Evolutionary conservation across 495 filamentous ascomycete genomes (phyloP).

Genomic region (Massariosphaeria phaeospora): DNA sequence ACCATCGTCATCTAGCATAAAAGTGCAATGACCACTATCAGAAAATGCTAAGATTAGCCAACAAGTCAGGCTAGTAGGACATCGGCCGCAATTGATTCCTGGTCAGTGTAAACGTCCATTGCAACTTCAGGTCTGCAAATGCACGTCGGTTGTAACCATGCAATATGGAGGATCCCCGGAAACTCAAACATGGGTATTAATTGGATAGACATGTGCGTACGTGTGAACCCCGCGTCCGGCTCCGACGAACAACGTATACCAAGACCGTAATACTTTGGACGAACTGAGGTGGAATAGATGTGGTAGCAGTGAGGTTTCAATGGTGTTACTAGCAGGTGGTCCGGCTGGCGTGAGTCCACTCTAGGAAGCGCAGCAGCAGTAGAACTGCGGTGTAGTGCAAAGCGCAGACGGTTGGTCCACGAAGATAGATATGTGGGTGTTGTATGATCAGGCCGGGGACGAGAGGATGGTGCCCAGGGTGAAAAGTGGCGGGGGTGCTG

Average conservation of each 20-base stretch:
- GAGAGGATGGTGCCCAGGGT: no score
- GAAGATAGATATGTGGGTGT: no score
- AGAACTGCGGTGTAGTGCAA: no score
- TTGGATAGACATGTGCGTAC: slow-evolving; percentile 11
- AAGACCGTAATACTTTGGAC: slow-evolving; percentile 21
- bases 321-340: slow-evolving; percentile 3
- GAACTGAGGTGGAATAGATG: not conserved
- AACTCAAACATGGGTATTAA: slow-evolving; percentile 3
- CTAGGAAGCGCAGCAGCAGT: slow-evolving; percentile 3
- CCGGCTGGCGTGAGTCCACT: no score
- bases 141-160: slow-evolving; percentile 26
- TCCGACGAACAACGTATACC: not conserved
- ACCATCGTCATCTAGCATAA: slow-evolving; percentile 3
- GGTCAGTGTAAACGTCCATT: slow-evolving; percentile 6
- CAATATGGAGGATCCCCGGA: slow-evolving; percentile 13
- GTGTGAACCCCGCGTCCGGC: not conserved
- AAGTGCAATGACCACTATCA: slow-evolving; percentile 3
- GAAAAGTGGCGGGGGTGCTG: no score
- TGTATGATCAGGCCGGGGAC: no score
- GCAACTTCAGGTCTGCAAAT: slow-evolving; percentile 7
- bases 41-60: slow-evolving; percentile 22
- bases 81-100: not conserved
- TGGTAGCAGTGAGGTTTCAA: slow-evolving; percentile 13
- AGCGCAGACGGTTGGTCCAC: no score
- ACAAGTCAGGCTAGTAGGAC: not conserved